Base-by-base conservation (phyloP, 2,329 filamentous ascomycete species). In the Neonectria coccinea region DNA sequence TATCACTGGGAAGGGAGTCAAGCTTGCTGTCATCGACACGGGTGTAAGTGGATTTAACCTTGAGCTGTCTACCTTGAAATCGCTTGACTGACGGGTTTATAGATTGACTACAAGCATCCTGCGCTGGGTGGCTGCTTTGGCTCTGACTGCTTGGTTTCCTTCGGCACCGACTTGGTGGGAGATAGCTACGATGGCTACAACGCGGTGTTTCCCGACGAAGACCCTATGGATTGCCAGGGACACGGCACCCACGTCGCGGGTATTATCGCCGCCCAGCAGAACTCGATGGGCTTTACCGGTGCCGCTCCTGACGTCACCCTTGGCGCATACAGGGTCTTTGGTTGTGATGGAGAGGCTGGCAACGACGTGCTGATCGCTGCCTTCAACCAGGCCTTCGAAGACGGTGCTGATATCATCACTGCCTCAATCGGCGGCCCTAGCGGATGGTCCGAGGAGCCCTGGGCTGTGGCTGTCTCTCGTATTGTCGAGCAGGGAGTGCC, bases 121-220 rank as follows among this genome's bases (percentile, higher is more conserved):
- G 86, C 87, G 25, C 83, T 91, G 0, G 89, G 89, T 14, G 88
- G 87, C 50, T 88, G 88, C 71, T 90, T 90, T 72, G 89, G 89
- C 2, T 71, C 80, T 1, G 86, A 83, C 16, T 90, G 84, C 68
- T 79, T 89, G 41, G 85, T 91, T 18, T 80, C 82, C 3, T 85
- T 83, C 62, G 89, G 89, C n/a, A 80, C 80, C 41, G 87, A 89
- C 66, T 79, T 89, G 47, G 84, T 89, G 18, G 88, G 87, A n/a
- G 86, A 90, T 59, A 78, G 77, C 53, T 87, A 84, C 74, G 77
- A 69, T 51, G 81, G 80, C 45, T 59, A 64, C 52, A 80, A 80
- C 65, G 77, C 70, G 1, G 81, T 81, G 8, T 63, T 76, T 0
- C 84, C 85, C 1, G 84, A 84, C 67, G 50, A 76, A 2, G 84